A percentile compares a stretch with the other conserved stretches of the same genome.
phyloP scores from a whole-genome alignment of 139 green algal genomes.

The Coccomyxa sp. region DNA sequence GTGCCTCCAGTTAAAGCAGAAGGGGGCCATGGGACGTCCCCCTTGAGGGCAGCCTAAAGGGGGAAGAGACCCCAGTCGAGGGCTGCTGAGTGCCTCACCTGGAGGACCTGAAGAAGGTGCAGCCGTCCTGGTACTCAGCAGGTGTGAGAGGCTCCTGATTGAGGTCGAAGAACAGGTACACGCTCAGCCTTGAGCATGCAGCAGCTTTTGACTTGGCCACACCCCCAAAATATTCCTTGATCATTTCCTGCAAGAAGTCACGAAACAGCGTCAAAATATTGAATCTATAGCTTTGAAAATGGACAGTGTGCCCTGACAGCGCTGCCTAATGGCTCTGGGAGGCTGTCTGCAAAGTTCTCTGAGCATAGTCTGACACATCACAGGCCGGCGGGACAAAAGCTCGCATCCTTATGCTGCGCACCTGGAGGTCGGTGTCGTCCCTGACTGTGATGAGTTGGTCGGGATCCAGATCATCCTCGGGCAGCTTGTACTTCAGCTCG shows the following conservation, averaged over 20 bases:
- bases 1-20: no score
- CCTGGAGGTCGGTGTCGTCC: constrained; percentile 72
- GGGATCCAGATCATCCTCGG: constrained; percentile 66
- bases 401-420: no score
- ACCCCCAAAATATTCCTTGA: constrained; percentile 61
- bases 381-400: no score
- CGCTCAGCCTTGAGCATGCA: constrained; percentile 5
- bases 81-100: neutral
- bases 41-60: no score
- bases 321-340: no score
- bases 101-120: neutral
- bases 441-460: constrained; percentile 64
- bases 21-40: no score
- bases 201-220: constrained; percentile 32
- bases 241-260: constrained; percentile 67
- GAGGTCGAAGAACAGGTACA: constrained; percentile 36
- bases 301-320: no score
- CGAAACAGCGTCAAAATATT: no score
- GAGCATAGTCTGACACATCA: no score
- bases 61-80: no score
- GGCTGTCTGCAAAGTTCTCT: no score
- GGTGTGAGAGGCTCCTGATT: constrained; percentile 20
- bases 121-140: constrained; percentile 22
- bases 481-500: constrained; percentile 47
- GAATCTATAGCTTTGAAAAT: no score